Evolutionary conservation across 805 yeast genomes (phyloP).

Genomic region (Schizosaccharomyces octosporus): DNA sequence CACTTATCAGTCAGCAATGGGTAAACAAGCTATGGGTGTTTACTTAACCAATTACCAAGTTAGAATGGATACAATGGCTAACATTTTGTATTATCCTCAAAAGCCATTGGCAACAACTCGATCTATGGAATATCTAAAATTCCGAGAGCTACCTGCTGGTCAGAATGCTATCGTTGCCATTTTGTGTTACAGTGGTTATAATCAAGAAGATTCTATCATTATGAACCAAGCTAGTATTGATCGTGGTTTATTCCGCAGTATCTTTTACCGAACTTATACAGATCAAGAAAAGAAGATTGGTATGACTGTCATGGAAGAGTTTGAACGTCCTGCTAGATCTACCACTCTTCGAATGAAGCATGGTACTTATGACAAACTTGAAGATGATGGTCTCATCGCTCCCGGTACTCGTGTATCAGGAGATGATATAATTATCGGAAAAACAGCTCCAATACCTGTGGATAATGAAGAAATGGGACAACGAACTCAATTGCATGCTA

Average conservation of each 20-base stretch:
- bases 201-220: slow-evolving; percentile 99
- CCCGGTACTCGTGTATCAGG: slow-evolving; percentile 98
- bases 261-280: slow-evolving; percentile 92
- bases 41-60: slow-evolving; percentile 83
- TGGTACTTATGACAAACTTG: slow-evolving; percentile 93
- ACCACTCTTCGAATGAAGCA: slow-evolving; percentile 88
- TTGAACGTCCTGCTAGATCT: slow-evolving; percentile 87
- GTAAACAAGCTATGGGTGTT: slow-evolving; percentile 99
- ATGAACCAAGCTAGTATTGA: slow-evolving; percentile 97
- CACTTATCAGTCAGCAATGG: slow-evolving; percentile 98
- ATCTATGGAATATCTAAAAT: slow-evolving; percentile 90
- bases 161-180: slow-evolving; percentile 97
- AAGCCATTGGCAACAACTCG: slow-evolving; percentile 95
- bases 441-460: slow-evolving; percentile 97
- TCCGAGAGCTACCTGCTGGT: slow-evolving; percentile 95
- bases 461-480: slow-evolving; percentile 97
- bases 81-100: slow-evolving; percentile 88
- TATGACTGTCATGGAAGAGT: slow-evolving; percentile 92
- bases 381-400: slow-evolving; percentile 91
- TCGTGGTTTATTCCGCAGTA: slow-evolving; percentile 82
- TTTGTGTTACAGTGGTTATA: slow-evolving; percentile 93
- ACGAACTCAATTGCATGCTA: slow-evolving; percentile 92
- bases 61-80: slow-evolving; percentile 99
- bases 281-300: slow-evolving; percentile 97
- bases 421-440: slow-evolving; percentile 95